Evolutionary conservation across 768 basidiomycete species (phyloP).

Genomic region (Pleurotus eryngii): DNA sequence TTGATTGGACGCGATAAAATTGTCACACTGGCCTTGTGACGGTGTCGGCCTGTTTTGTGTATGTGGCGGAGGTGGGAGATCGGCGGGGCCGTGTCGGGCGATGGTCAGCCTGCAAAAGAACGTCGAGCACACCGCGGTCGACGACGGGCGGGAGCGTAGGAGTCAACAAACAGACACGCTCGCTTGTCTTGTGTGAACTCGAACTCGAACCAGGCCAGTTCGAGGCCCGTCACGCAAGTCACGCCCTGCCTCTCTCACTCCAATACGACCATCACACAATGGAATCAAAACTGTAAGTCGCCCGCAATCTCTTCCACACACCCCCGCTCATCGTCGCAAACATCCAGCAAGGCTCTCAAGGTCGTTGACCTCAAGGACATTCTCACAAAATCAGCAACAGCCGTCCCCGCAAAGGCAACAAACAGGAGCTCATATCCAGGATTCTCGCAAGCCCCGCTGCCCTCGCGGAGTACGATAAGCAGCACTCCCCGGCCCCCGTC

Average conservation of each 20-base stretch:
- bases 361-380: constrained; percentile 68
- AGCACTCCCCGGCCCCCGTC: constrained; percentile 10
- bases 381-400: constrained; percentile 46
- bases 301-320: background rate
- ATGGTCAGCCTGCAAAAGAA: background rate
- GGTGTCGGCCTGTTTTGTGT: background rate
- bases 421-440: constrained; percentile 62
- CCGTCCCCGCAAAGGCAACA: constrained; percentile 54
- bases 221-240: constrained; percentile 12
- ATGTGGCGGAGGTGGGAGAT: too few species aligned
- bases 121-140: background rate
- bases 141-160: background rate
- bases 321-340: constrained; percentile 17
- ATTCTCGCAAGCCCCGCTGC: constrained; percentile 54
- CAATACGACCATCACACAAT: constrained; percentile 18
- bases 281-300: constrained; percentile 29
- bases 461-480: constrained; percentile 41
- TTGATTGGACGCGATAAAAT: constrained; percentile 8
- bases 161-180: background rate
- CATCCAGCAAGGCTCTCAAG: constrained; percentile 56
- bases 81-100: background rate
- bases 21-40: constrained; percentile 11
- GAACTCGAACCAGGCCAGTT: background rate
- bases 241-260: constrained; percentile 20
- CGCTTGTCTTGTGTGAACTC: constrained; percentile 7